Percentiles rank a stretch among this genome's conserved stretches.
Evolutionary conservation across 78 protist genomes (phyloP).

Genomic region (Isochrysis galbana): DNA sequence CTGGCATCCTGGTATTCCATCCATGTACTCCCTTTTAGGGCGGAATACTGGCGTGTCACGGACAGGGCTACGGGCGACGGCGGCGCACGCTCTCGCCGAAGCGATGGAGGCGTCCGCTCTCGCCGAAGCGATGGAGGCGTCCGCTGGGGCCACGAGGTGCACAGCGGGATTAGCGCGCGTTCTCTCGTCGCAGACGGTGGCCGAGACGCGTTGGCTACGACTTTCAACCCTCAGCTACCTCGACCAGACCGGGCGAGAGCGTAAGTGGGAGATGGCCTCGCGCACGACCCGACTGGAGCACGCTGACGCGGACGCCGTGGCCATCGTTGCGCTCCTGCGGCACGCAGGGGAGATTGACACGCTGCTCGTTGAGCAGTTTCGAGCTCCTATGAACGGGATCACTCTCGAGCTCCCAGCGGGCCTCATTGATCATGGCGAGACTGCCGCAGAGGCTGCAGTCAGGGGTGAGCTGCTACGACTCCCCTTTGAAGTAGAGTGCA

Average conservation of each 20-base stretch:
- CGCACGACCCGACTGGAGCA: neutral
- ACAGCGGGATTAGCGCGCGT: no score
- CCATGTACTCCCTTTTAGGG: no score
- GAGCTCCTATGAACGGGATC: neutral
- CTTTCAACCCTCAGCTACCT: neutral
- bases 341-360: neutral
- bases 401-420: constrained; percentile 7
- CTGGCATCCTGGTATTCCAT: no score
- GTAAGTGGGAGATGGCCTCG: neutral
- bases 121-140: no score
- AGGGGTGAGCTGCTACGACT: no score
- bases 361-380: neutral
- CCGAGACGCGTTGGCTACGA: neutral
- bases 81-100: no score
- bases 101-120: no score
- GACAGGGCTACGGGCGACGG: no score
- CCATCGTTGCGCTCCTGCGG: neutral
- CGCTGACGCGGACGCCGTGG: neutral
- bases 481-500: no score
- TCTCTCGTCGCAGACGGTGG: neutral
- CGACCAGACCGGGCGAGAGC: neutral
- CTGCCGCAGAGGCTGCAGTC: neutral
- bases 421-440: constrained; percentile 6
- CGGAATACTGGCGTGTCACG: no score
- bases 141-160: no score